Evolutionary conservation across 164 flowering plant genomes (phyloP).

Genomic region (Dillenia suffruticosa): DNA sequence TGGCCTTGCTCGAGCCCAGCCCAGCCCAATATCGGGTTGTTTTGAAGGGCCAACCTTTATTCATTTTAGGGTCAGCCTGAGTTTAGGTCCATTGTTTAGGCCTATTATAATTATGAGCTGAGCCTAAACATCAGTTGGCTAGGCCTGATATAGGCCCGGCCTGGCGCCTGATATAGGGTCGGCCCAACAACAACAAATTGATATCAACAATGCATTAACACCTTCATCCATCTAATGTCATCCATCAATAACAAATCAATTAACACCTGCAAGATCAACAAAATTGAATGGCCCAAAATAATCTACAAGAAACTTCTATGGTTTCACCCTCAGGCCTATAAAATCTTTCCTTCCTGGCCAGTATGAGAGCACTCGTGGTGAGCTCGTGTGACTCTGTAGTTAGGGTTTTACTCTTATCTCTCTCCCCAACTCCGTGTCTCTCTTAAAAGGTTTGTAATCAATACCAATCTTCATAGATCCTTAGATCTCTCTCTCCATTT

Average conservation of each 20-base stretch:
- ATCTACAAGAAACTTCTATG: slow-evolving; percentile 15
- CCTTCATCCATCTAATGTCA: not conserved
- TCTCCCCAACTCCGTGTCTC: not conserved
- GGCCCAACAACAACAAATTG: too few species aligned
- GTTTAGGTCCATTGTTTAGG: too few species aligned
- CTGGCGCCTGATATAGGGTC: too few species aligned
- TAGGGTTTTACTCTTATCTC: not conserved
- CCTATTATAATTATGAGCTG: too few species aligned
- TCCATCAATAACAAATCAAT: not conserved
- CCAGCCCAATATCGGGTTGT: too few species aligned
- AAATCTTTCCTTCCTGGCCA: not conserved
- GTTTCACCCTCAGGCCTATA: slow-evolving; percentile 8
- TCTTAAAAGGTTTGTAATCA: too few species aligned
- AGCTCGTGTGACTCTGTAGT: slow-evolving; percentile 15
- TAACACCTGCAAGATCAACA: not conserved
- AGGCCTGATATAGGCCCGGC: too few species aligned
- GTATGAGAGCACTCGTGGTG: slow-evolving; percentile 19
- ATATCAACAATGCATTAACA: too few species aligned
- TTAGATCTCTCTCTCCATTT: not conserved
- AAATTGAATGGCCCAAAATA: slow-evolving; percentile 16
- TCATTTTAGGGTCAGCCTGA: too few species aligned
- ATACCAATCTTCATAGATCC: not conserved
- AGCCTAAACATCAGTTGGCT: too few species aligned
- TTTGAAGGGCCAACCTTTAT: too few species aligned
- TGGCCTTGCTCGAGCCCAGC: too few species aligned